phyloP scores from a whole-genome alignment of 2,329 filamentous ascomycete species.

The Stemphylium lycopersici region DNA sequence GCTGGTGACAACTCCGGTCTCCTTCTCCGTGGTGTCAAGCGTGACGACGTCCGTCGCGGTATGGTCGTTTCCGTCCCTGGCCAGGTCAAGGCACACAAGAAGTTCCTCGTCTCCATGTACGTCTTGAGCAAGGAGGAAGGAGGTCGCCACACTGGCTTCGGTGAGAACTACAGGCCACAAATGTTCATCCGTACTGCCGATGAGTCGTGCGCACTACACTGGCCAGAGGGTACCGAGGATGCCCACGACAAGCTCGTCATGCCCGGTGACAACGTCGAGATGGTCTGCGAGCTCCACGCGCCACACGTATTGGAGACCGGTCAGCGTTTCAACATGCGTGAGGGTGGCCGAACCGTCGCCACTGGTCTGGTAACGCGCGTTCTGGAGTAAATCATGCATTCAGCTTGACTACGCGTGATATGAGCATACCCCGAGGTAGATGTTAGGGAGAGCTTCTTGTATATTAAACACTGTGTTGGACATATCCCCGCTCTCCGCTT shows the following conservation, averaged over 20 bases:
- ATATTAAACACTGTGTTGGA: constrained; percentile 27
- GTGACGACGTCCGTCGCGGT: constrained; percentile 91
- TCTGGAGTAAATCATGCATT: constrained; percentile 34
- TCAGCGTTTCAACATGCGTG: constrained; percentile 97
- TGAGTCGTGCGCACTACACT: constrained; percentile 76
- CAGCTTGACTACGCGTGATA: neutral
- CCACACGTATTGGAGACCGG: constrained; percentile 88
- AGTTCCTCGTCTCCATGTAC: constrained; percentile 96
- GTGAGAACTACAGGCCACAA: constrained; percentile 95
- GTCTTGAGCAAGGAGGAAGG: constrained; percentile 97
- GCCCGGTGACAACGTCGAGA: constrained; percentile 99
- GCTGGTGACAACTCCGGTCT: constrained; percentile 99
- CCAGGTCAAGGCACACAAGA: constrained; percentile 81
- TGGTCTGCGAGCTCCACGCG: constrained; percentile 84
- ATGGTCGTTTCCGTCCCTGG: constrained; percentile 92
- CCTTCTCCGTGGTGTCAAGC: constrained; percentile 91
- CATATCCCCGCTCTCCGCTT: constrained; percentile 35
- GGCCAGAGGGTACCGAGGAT: constrained; percentile 83
- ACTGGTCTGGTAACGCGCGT: constrained; percentile 50
- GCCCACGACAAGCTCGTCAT: constrained; percentile 80
- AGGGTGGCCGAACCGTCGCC: constrained; percentile 74
- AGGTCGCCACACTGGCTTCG: constrained; percentile 94
- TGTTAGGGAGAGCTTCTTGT: constrained; percentile 24
- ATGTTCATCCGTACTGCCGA: constrained; percentile 92
- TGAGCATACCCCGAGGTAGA: constrained; percentile 15